Evolutionary conservation across 163 green algal genomes (phyloP), one percentile per base, ranked within the genome.

Genomic region (Botryococcus braunii): DNA sequence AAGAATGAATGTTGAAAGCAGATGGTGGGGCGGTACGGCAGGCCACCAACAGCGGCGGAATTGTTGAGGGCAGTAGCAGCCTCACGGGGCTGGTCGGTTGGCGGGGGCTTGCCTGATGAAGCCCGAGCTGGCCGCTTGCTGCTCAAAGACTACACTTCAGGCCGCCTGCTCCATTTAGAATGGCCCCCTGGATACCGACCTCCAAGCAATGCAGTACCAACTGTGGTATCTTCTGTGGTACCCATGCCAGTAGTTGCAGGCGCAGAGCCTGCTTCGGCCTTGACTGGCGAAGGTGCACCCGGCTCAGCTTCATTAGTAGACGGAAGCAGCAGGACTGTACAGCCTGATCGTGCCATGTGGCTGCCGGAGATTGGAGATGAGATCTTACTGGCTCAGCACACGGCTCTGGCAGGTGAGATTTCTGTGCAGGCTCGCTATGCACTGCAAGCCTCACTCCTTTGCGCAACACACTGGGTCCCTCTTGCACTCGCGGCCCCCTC

Each of bases 141-240:
- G 2, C 73, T 98, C 1, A 92, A 91, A 62, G 93, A 98, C 73
- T 98, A 93, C 79, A 84, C 89, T 11, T 73, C 77, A 23, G 93
- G 93, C 32, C 91, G 91, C 71, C 82, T 98, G 48, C 72, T 95
- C 41, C 84, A 88, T 76, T 96, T 80, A 76, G 66, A 84, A 59
- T 72, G 83, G 66, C 93, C 93, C 7, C 91, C 92, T 9, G 50
- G 50, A 3, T 31, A 9, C 13, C 9, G 50, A 23, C 50, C 35
- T 31, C 17, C 9, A 27, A 27, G 34, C 50, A 31, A 17, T 6
- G 46, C 69, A 0, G 3, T 13, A 6, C 34, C 58, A 47, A 39
- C 71, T 31, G 49, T 65, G 36, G 9, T 17, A 5, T n/a, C 8
- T 31, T 17, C 27, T 31, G 11, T 60, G 27, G 2, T 60, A 27